These are phyloP conservation scores for Thinopyrum elongatum DNA, from an alignment of 176 grass and related monocot species.

Conservation along the genomic window DNA sequence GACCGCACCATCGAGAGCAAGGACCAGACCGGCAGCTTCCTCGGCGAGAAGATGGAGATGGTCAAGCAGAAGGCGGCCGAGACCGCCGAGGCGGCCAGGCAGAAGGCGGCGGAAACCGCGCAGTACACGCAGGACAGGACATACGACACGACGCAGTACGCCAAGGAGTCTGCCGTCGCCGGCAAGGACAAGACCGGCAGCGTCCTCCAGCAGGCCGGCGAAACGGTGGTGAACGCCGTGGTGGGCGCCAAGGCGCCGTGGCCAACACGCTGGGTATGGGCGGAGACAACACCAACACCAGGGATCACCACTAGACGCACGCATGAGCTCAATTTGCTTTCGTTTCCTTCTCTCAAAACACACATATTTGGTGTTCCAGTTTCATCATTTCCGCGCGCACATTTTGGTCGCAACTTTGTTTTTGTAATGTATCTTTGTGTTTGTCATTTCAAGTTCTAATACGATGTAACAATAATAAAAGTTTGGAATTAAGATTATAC, in stretches of 20 bases:
- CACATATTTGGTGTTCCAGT: neutral
- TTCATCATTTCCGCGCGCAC: neutral
- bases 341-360: neutral
- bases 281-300: neutral
- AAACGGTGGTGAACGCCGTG: slow-evolving; percentile 58
- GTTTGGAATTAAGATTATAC: too few relatives aligned
- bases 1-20: slow-evolving; percentile 26
- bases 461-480: too few relatives aligned
- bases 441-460: too few relatives aligned
- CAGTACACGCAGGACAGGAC: slow-evolving; percentile 19
- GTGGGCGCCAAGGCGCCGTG: slow-evolving; percentile 59
- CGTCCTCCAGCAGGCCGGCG: slow-evolving; percentile 56
- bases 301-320: slow-evolving; percentile 16
- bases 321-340: neutral
- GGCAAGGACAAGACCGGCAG: slow-evolving; percentile 58
- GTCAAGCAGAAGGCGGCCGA: slow-evolving; percentile 50
- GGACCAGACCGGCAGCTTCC: slow-evolving; percentile 33
- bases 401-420: neutral
- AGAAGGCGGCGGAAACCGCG: neutral
- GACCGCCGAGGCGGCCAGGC: slow-evolving; percentile 11
- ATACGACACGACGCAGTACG: slow-evolving; percentile 19
- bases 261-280: slow-evolving; percentile 60
- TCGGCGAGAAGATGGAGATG: slow-evolving; percentile 26
- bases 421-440: too few relatives aligned
- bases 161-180: slow-evolving; percentile 39